These are phyloP conservation scores for Papilionanthe hybrid DNA, from an alignment of 116 monocot genomes.

Conservation along the genomic window DNA sequence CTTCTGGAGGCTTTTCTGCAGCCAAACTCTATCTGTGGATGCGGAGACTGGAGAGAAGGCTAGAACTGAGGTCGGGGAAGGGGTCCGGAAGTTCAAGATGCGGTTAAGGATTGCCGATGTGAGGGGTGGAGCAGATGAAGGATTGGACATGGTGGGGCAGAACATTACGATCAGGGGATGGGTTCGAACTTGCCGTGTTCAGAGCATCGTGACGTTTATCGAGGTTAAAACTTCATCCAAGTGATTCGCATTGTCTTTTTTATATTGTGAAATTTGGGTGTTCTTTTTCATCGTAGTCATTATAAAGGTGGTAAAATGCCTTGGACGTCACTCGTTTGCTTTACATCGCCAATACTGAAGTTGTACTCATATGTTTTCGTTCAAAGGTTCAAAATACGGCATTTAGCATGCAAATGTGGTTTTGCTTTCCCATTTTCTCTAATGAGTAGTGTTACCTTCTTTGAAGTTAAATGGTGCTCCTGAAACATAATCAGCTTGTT, in stretches of 20 bases:
- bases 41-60: neutral
- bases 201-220: constrained; percentile 62
- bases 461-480: neutral
- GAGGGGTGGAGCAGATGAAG: constrained; percentile 49
- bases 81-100: constrained; percentile 38
- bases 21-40: constrained; percentile 16
- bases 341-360: neutral
- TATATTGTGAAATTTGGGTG: neutral
- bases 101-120: constrained; percentile 46
- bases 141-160: constrained; percentile 39
- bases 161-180: constrained; percentile 48
- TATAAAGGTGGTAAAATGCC: neutral
- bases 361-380: neutral
- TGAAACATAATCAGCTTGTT: neutral
- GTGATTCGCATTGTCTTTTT: neutral
- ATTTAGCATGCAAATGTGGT: neutral
- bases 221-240: constrained; percentile 30
- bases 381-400: neutral
- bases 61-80: constrained; percentile 9
- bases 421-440: neutral
- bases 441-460: neutral
- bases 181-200: constrained; percentile 64
- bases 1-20: constrained; percentile 26
- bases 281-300: neutral
- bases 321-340: neutral